Base-by-base conservation (phyloP, 202 grass and related monocot genomes). In the Setaria viridis region DNA sequence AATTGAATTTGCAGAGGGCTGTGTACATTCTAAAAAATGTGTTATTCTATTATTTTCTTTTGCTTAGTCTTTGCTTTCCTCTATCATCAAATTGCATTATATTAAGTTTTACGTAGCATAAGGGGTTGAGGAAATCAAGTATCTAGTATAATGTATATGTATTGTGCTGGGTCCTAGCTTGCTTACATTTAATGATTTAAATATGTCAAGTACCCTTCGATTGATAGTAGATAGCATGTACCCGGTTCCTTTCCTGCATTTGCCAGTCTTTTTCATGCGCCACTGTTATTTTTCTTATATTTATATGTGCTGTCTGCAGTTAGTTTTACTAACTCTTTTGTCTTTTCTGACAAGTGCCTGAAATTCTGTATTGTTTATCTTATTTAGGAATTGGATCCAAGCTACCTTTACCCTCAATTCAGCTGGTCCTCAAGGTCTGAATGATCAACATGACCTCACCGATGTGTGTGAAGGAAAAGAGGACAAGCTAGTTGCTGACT, bases 341-440 rank as follows among this genome's bases (percentile, higher is more conserved):
- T 71, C 12, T 50, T 74, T 88, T 53, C 37, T 66, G 77, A 41
- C 12, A 33, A 57, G 35, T 74, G n/a, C 79, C 10, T 78, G 30
- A 79, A 46, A 5, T 72, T 84, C 56, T 15, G n/a, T 88, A 85
- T 88, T 77, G 5, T 68, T 72, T 45, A 37, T 91, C 71, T 80
- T 81, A 51, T 62, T 43, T 87, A 98, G 96, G 88, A 87, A 89
- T 74, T 98, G 96, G 93, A 92, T 98, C 88, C 96, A 98, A 90
- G 96, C 91, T 88, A 86, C 86, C 34, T 98, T 95, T 78, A 88
- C 50, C 68, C 68, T 84, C 34, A 82, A 83, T 14, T 35, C 87
- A 62, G n/a, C 42, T 42, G 72, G 32, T 87, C 58, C 42, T 83
- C 45, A 78, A 55, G 56, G 30, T 79, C 77, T 51, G 77, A 76